Base-by-base conservation (phyloP, 2,329 filamentous ascomycete genomes). In the Pseudocercospora macadamiae region DNA sequence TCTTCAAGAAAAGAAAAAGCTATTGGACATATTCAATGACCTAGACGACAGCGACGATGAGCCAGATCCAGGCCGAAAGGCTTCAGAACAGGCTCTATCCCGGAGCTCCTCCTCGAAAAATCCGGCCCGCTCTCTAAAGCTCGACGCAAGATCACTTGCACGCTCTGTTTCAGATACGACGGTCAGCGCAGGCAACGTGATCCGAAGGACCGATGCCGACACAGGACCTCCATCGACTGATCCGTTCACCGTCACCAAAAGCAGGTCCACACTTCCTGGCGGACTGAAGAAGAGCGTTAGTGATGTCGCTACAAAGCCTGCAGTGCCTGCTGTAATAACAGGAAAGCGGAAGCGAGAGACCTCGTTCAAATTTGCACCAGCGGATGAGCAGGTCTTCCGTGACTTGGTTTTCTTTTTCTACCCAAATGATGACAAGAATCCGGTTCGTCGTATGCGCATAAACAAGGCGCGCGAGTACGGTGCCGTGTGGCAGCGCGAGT, bases 371-470 rank as follows among this genome's bases (percentile, higher is more conserved):
- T 55, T 16, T 6, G 62, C 69, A 12, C 65, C 69, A 7, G 65
- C 67, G 30, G 60, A 65, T 1, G 64, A 66, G 32, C 70, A 65
- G 34, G 65, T 73, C 18, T 73, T 75, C 52, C 60, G 61, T 8
- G 63, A 57, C 18, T 57, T 72, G 2, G 66, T 69, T 48, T 73
- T 75, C 58, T 74, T 86, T 75, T 96, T 95, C 71, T 85, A 96
- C 4, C 93, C 92, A 0, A 89, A 95, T 64, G 85, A 91, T 63
- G 88, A 93, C 63, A 82, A 89, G 47, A 84, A 87, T 28, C 82
- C 83, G 9, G 79, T 83, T 6, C 84, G 93, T 36, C 84, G 84
- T 55, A 74, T 87, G 58, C 86, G 90, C 3, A 96, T 97, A 53
- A 82, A 82, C 26, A 92, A 88, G 71, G 87, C 89, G 0, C 82